Base-by-base conservation (phyloP, 768 basidiomycete genomes). In the Suillus spraguei region DNA sequence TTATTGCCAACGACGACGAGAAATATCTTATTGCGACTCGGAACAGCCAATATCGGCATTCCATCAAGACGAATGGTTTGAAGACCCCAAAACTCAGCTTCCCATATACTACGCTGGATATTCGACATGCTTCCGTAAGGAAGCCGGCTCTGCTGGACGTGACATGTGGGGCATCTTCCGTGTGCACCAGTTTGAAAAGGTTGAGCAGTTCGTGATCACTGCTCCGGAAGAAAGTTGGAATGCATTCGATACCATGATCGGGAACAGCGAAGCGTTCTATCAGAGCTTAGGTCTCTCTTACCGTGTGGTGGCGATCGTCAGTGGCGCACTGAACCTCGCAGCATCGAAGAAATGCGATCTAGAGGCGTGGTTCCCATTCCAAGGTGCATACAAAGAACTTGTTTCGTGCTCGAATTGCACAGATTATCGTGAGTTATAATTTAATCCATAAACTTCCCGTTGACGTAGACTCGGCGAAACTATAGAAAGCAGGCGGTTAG, bases 111-210 rank as follows among this genome's bases (percentile, higher is more conserved):
- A 91, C 70, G 92, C 92, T 0, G 91, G 91, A 24, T 93, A 90
- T 76, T 93, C 90, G 71, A 99, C 97, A 17, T 99, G 97, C 77
- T 99, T 99, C 90, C 89, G 97, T 35, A 99, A 99, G 79, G 97
- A 99, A 80, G 97, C 97, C 3, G 97, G 97, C 39, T 92, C 95
- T 3, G 95, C 95, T 9, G 97, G 97, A 4, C 90, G 95, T 61
- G 97, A 99, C 69, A 98, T 97, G 84, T 98, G 97, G 95, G 97
- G 97, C 63, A 98, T 99, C 78, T 99, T 99, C 88, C 93, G 97
- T 28, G 97, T 99, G 61, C 97, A 99, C 74, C 97, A 99, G 78
- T 99, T 99, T 68, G 97, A 99, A 80, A 99, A 99, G 82, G 86
- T 99, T 60, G 97, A 99, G 75, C 88, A 99, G 81, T 99, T 99